Base-by-base conservation (phyloP, 768 basidiomycete genomes). In the Leccinum subgranulosum region DNA sequence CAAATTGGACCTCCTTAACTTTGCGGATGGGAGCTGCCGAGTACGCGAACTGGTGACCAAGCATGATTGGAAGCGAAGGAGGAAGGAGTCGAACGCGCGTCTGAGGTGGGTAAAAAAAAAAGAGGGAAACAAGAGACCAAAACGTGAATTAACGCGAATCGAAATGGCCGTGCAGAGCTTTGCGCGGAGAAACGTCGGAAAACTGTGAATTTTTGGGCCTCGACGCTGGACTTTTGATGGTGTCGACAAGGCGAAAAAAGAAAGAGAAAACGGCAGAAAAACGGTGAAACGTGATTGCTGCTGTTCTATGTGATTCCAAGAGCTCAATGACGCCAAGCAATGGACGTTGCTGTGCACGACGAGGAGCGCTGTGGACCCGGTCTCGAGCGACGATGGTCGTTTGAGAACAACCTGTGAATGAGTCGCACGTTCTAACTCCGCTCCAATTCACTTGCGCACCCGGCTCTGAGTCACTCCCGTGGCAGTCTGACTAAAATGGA, bases 1-100 rank as follows among this genome's bases (percentile, higher is more conserved):
- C 94, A 80, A 98, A 98, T 74, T 98, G 95, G 60, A 98, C 95
- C 78, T 98, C 95, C 79, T 87, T 90, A 67, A 98, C 92, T 77
- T 92, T 93, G 76, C 92, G 89, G 75, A 96, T 83, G 29, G 96
- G 96, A 54, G 94, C 95, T 68, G 92, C 87, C 27, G 95, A 97
- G 75, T 84, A 91, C 60, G 94, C 91, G 68, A 94, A 93, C 74
- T 90, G 88, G 76, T 92, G 90, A 63, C 90, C 90, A 56, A 92
- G 80, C 90, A 93, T 92, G 75, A 54, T 76, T 69, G 33, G 31
- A 19, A 43, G 25, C 12, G 53, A 53, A 53, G 49, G 29, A 41
- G 21, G 36, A 11, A 43, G 55, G 25, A 28, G 19, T 23, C 39
- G 49, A 59, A 59, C 29, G 61, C 64, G 71, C 61, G 68, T 54